Evolutionary conservation across 495 filamentous ascomycete genomes (phyloP).

Genomic region (Chaetomium cochliodes): DNA sequence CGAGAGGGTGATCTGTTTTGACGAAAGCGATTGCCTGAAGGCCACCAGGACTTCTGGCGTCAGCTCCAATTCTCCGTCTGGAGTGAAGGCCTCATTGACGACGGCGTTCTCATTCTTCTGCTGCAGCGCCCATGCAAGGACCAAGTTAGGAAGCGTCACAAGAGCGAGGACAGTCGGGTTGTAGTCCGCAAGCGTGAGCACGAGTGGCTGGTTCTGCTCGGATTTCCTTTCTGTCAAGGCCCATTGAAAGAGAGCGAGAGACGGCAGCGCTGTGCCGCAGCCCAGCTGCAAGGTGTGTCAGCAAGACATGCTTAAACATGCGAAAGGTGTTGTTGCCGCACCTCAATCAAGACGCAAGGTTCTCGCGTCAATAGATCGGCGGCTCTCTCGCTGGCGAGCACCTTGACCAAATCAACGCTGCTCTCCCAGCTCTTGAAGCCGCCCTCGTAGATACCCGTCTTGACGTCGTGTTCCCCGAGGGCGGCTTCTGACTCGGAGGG

Average conservation of each 20-base stretch:
- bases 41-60: constrained; percentile 57
- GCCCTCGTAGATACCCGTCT: constrained; percentile 89
- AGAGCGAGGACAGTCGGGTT: constrained; percentile 81
- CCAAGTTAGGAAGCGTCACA: constrained; percentile 83
- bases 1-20: constrained; percentile 58
- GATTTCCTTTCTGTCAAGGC: constrained; percentile 46
- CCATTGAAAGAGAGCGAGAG: constrained; percentile 71
- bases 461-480: constrained; percentile 79
- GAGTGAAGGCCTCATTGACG: constrained; percentile 42
- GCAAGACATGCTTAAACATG: constrained; percentile 3
- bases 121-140: constrained; percentile 73
- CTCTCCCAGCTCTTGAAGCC: constrained; percentile 99
- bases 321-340: constrained; percentile 40
- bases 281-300: constrained; percentile 63
- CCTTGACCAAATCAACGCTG: constrained; percentile 77
- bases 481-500: constrained; percentile 47
- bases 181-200: constrained; percentile 83
- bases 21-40: constrained; percentile 60
- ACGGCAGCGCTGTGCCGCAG: constrained; percentile 86
- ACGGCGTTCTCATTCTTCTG: constrained; percentile 33
- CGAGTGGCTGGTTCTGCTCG: constrained; percentile 40
- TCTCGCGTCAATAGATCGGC: constrained; percentile 52
- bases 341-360: constrained; percentile 68
- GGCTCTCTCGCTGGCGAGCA: constrained; percentile 57
- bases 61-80: constrained; percentile 72